A percentile compares a stretch with the other conserved stretches of the same genome.
These are phyloP conservation scores for Arabidopsis hybrid DNA, from an alignment of 441 rosid species.

Conservation along the genomic window DNA sequence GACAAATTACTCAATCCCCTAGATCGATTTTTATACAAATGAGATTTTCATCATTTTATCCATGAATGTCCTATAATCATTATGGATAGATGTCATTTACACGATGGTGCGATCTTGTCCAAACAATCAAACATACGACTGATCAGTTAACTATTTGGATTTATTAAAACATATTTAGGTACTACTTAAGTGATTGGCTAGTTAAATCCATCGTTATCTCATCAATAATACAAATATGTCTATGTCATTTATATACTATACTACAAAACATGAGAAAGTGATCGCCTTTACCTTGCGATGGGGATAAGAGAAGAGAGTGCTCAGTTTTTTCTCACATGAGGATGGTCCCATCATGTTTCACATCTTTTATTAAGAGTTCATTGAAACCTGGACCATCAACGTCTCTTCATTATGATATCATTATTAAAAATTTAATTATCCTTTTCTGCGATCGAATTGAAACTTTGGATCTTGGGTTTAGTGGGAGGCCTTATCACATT, in stretches of 20 bases:
- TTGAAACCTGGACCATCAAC: conserved; percentile 36
- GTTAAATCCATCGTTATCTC: conserved; percentile 13
- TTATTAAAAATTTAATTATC: background rate
- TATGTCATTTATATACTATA: conserved; percentile 3
- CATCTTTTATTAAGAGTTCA: conserved; percentile 10
- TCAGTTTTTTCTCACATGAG: conserved; percentile 49
- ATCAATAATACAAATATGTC: background rate
- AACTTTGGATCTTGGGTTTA: conserved; percentile 36
- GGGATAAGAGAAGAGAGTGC: conserved; percentile 39
- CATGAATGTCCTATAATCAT: background rate
- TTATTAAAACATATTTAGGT: background rate
- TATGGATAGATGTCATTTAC: background rate
- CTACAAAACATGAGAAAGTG: conserved; percentile 38
- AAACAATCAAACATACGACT: background rate
- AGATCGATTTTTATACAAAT: background rate
- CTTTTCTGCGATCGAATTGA: conserved; percentile 5
- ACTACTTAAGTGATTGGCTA: conserved; percentile 9
- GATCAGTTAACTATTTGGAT: background rate
- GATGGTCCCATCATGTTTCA: conserved; percentile 47
- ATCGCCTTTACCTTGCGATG: conserved; percentile 20
- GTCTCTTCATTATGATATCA: conserved; percentile 31
- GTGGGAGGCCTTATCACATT: conserved; percentile 38
- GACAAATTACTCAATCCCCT: conserved; percentile 6
- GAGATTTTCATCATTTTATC: background rate
- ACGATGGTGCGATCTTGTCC: background rate